A percentile compares a stretch with the other conserved stretches of the same genome.
phyloP scores from a whole-genome alignment of 2,329 filamentous ascomycete genomes.

The Waltergamsia citrina region DNA sequence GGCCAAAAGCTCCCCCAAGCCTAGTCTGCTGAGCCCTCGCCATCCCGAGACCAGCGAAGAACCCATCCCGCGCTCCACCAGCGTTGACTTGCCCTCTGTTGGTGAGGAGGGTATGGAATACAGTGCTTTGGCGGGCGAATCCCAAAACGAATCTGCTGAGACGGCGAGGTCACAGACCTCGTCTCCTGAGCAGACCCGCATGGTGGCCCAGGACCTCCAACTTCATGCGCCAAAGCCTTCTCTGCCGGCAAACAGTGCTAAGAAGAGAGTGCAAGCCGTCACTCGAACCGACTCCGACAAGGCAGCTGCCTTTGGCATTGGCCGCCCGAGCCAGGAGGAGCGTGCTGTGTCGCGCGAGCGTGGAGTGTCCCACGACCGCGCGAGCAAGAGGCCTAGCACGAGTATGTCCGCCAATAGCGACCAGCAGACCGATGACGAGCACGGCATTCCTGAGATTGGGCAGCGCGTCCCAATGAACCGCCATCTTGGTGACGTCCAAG shows the following conservation, averaged over 20 bases:
- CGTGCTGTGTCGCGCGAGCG: constrained; percentile 34
- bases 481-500: constrained; percentile 90
- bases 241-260: constrained; percentile 70
- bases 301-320: constrained; percentile 77
- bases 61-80: constrained; percentile 54
- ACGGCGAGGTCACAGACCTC: constrained; percentile 25
- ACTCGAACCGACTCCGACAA: constrained; percentile 87
- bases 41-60: constrained; percentile 26
- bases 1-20: constrained; percentile 31
- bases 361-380: constrained; percentile 6
- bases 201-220: constrained; percentile 71
- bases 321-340: constrained; percentile 49
- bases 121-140: constrained; percentile 45
- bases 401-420: constrained; percentile 41
- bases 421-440: constrained; percentile 56
- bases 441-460: constrained; percentile 88
- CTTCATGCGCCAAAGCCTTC: constrained; percentile 86
- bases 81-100: constrained; percentile 73
- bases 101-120: constrained; percentile 91
- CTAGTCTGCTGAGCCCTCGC: constrained; percentile 21
- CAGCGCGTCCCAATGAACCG: constrained; percentile 90
- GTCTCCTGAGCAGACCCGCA: constrained; percentile 65
- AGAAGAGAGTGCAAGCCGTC: constrained; percentile 71
- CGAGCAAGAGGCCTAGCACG: constrained; percentile 58
- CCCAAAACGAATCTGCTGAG: constrained; percentile 16